Conservation (phyloP, 1,284 basidiomycete species). For the Abortiporus biennis region DNA sequence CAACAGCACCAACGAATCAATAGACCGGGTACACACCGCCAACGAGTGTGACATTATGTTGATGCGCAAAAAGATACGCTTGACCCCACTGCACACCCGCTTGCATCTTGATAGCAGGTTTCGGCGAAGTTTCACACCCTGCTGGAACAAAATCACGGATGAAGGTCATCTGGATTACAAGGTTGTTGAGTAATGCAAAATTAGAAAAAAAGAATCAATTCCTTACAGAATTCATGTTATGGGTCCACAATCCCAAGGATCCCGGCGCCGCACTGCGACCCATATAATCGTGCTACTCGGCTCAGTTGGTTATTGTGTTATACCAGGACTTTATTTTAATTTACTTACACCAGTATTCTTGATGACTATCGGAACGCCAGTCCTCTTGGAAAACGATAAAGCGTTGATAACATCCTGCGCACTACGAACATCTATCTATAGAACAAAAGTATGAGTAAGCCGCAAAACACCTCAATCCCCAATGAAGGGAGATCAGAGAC, state of each 20-base stretch:
- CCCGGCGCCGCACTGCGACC: constrained; percentile 18
- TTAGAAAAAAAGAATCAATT: constrained; percentile 14
- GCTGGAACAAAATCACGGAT: background rate
- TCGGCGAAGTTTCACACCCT: background rate
- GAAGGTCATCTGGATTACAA: constrained; percentile 13
- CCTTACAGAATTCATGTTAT: constrained; percentile 19
- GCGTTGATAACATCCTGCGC: constrained; percentile 33
- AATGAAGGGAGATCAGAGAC: too few species aligned
- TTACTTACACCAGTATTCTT: too few species aligned
- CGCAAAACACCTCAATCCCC: too few species aligned
- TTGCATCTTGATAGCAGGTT: constrained; percentile 30
- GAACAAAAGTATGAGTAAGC: too few species aligned
- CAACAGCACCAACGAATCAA: constrained; percentile 24
- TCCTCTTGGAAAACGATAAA: constrained; percentile 30
- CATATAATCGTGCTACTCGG: constrained; percentile 15
- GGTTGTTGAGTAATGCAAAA: constrained; percentile 16
- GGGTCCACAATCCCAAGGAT: constrained; percentile 20
- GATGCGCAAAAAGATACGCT: constrained; percentile 30
- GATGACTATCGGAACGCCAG: too few species aligned
- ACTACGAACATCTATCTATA: constrained; percentile 30
- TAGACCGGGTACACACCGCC: constrained; percentile 25
- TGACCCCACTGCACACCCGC: constrained; percentile 41
- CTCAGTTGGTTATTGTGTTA: too few species aligned
- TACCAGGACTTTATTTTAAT: too few species aligned
- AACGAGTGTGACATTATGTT: constrained; percentile 15